Conservation (phyloP, 2,329 filamentous ascomycete species). For the Xylariaceae sp. region DNA sequence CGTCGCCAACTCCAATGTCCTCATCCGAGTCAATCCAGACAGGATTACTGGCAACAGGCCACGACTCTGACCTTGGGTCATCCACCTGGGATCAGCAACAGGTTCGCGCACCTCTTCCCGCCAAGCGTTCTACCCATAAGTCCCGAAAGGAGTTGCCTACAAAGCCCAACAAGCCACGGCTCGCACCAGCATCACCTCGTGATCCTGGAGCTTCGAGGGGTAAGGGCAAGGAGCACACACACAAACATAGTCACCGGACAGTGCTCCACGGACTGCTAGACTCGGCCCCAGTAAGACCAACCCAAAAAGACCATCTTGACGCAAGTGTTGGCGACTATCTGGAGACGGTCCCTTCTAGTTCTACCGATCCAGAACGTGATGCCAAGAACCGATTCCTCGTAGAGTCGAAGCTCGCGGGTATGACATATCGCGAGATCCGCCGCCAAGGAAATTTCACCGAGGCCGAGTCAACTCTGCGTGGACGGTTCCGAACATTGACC, state of each 20-base stretch:
- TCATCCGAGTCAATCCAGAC: conserved; percentile 27
- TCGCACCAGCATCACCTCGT: conserved; percentile 1
- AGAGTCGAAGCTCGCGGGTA: conserved; percentile 47
- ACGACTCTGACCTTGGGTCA: conserved; percentile 20
- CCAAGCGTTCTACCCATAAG: conserved; percentile 17
- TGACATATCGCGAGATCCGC: conserved; percentile 63
- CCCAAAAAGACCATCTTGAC: conserved; percentile 2
- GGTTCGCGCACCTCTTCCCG: conserved; percentile 8
- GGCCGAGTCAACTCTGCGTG: conserved; percentile 67
- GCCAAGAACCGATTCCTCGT: conserved; percentile 48
- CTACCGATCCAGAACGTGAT: conserved; percentile 23
- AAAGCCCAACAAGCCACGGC: conserved; percentile 23
- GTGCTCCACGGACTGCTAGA: conserved; percentile 8
- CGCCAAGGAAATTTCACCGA: conserved; percentile 50
- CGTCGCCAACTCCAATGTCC: conserved; percentile 28
- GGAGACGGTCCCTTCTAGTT: background rate
- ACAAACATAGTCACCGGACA: conserved; percentile 6
- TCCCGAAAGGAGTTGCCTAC: conserved; percentile 26
- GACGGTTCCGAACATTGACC: conserved; percentile 59
- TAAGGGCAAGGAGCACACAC: conserved; percentile 9
- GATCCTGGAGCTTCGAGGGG: conserved; percentile 11
- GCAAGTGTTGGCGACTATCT: background rate
- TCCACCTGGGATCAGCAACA: conserved; percentile 19
- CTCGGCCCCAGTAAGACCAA: conserved; percentile 8
- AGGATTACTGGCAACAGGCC: conserved; percentile 7